Percentiles rank a stretch among this genome's conserved stretches.
Conservation (phyloP, 495 filamentous ascomycete species). For the Aspergillus affinis region DNA sequence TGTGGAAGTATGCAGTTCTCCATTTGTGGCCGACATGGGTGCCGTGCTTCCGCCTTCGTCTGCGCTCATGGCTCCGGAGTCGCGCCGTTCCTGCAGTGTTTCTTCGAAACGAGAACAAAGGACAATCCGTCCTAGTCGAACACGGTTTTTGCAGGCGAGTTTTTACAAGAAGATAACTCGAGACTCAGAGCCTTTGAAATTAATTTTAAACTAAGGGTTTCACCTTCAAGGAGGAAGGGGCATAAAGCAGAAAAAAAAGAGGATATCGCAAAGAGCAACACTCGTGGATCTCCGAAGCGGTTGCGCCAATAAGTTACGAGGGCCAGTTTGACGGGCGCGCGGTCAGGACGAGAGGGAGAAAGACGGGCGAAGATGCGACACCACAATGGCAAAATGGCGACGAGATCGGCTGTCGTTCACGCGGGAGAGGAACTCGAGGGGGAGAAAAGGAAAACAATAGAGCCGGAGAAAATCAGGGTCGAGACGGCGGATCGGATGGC, state of each 20-base stretch:
- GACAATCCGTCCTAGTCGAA: neutral
- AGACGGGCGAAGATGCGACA: slow-evolving; percentile 10
- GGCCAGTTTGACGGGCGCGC: slow-evolving; percentile 32
- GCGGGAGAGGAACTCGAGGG: neutral
- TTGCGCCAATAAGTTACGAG: slow-evolving; percentile 37
- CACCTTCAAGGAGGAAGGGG: neutral
- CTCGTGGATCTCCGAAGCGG: slow-evolving; percentile 27
- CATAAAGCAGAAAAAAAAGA: neutral
- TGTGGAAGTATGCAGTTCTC: slow-evolving; percentile 33
- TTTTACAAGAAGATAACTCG: neutral
- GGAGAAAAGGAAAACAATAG: neutral
- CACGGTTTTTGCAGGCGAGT: neutral
- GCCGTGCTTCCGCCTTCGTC: slow-evolving; percentile 39
- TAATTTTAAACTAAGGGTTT: slow-evolving; percentile 2
- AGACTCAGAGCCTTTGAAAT: neutral
- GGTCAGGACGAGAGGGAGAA: slow-evolving; percentile 25
- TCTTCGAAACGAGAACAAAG: slow-evolving; percentile 26
- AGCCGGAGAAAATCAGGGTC: slow-evolving; percentile 5
- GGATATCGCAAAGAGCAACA: slow-evolving; percentile 7
- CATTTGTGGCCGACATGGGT: slow-evolving; percentile 39
- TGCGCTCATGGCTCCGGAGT: slow-evolving; percentile 42
- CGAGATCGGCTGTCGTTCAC: neutral
- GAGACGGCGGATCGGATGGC: slow-evolving; percentile 9
- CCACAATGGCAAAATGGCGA: slow-evolving; percentile 20
- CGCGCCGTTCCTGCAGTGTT: slow-evolving; percentile 27